phyloP scores from a whole-genome alignment of 306 rosid genomes.

The Carpinus viminea region DNA sequence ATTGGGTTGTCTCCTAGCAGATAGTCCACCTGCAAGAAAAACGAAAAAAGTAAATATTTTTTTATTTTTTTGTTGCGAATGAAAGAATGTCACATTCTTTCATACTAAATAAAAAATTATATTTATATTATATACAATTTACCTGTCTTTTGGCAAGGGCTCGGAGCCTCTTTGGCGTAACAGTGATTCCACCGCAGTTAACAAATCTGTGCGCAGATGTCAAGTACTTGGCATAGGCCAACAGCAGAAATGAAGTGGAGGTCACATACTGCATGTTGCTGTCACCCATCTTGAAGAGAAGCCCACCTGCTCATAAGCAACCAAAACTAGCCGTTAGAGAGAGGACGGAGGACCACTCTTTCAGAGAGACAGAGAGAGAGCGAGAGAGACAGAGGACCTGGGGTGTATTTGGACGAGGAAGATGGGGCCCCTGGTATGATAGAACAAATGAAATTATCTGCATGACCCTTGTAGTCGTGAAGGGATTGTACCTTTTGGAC shows the following conservation, averaged over 20 bases:
- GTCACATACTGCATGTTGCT: slow-evolving; percentile 95
- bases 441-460: slow-evolving; percentile 89
- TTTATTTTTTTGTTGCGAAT: no score
- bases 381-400: slow-evolving; percentile 39
- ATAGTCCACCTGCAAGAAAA: slow-evolving; percentile 67
- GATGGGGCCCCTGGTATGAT: slow-evolving; percentile 69
- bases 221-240: slow-evolving; percentile 83
- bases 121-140: not conserved
- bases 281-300: slow-evolving; percentile 82
- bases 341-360: slow-evolving; percentile 48
- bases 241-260: slow-evolving; percentile 78
- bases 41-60: not conserved
- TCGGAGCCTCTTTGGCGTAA: slow-evolving; percentile 65
- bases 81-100: not conserved
- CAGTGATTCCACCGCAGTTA: slow-evolving; percentile 60
- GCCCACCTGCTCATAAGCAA: slow-evolving; percentile 59
- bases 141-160: slow-evolving; percentile 87
- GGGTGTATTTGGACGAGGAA: slow-evolving; percentile 74
- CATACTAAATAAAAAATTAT: no score
- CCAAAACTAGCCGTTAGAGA: slow-evolving; percentile 45
- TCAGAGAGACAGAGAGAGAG: not conserved
- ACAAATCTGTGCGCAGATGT: slow-evolving; percentile 63
- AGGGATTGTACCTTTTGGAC: slow-evolving; percentile 65
- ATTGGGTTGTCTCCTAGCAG: slow-evolving; percentile 83
- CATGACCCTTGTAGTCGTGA: slow-evolving; percentile 89